Evolutionary conservation across 306 rosid genomes (phyloP).

Genomic region (Pueraria montana): DNA sequence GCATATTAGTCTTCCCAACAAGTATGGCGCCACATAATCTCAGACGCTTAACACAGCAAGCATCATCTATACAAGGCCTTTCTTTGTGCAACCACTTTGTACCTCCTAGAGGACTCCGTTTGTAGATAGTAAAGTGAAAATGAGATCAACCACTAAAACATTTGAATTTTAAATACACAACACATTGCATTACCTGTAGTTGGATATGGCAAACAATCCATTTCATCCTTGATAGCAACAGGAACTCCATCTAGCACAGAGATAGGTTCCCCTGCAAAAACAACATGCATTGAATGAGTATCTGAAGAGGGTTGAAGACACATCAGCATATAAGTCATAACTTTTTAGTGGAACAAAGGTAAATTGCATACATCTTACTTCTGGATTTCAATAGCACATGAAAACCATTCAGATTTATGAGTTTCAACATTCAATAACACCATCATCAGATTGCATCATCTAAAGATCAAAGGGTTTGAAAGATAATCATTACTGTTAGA

Average conservation of each 20-base stretch:
- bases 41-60: conserved; percentile 78
- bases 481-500: too few species aligned
- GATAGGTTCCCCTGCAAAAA: conserved; percentile 69
- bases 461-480: not conserved
- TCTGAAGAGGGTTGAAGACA: not conserved
- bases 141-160: not conserved
- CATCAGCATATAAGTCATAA: not conserved
- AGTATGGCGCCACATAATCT: conserved; percentile 84
- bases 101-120: conserved; percentile 66
- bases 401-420: not conserved
- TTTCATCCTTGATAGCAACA: conserved; percentile 93
- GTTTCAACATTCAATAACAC: conserved; percentile 25
- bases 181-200: conserved; percentile 73
- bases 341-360: not conserved
- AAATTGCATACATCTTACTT: not conserved
- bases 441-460: not conserved
- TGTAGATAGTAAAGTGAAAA: conserved; percentile 18
- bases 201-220: conserved; percentile 91
- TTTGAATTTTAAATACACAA: not conserved
- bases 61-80: conserved; percentile 78
- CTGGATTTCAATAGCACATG: not conserved
- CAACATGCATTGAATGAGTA: conserved; percentile 10
- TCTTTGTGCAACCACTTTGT: conserved; percentile 89
- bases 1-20: conserved; percentile 97
- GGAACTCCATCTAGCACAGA: conserved; percentile 86